Conservation (phyloP, 768 basidiomycete species). For the Leccinum truebloodii region DNA sequence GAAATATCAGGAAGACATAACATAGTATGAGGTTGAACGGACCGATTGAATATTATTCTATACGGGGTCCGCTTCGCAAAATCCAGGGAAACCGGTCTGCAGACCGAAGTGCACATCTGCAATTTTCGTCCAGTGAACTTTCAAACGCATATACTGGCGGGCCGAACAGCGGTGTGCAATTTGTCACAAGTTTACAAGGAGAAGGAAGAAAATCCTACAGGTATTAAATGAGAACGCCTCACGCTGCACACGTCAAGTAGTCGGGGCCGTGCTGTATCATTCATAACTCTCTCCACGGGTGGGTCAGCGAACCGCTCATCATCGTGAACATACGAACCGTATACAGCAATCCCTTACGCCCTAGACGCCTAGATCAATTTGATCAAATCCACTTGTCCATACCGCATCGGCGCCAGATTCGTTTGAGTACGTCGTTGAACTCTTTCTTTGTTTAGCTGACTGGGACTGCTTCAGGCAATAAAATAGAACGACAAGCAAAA, state of each 20-base stretch:
- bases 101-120: not conserved
- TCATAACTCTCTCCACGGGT: conserved; percentile 11
- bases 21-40: not conserved
- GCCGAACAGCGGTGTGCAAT: not conserved
- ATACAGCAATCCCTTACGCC: conserved; percentile 2
- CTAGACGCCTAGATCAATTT: conserved; percentile 8
- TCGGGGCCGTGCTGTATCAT: conserved; percentile 3
- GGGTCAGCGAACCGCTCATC: conserved; percentile 1
- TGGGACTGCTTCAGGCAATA: conserved; percentile 5
- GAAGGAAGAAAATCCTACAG: conserved; percentile 6
- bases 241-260: not conserved
- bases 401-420: not conserved
- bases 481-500: conserved; percentile 12
- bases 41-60: not conserved
- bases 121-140: not conserved
- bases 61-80: not conserved
- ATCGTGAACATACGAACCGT: not conserved
- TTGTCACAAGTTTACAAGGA: conserved; percentile 11
- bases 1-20: not conserved
- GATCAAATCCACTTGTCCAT: conserved; percentile 2
- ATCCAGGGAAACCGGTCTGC: not conserved
- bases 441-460: conserved; percentile 1
- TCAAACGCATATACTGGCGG: not conserved
- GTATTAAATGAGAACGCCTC: conserved; percentile 5
- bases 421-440: conserved; percentile 1